Conservation (phyloP, 2,329 filamentous ascomycete genomes). For the Ophiocordyceps camponoti-saundersi region DNA sequence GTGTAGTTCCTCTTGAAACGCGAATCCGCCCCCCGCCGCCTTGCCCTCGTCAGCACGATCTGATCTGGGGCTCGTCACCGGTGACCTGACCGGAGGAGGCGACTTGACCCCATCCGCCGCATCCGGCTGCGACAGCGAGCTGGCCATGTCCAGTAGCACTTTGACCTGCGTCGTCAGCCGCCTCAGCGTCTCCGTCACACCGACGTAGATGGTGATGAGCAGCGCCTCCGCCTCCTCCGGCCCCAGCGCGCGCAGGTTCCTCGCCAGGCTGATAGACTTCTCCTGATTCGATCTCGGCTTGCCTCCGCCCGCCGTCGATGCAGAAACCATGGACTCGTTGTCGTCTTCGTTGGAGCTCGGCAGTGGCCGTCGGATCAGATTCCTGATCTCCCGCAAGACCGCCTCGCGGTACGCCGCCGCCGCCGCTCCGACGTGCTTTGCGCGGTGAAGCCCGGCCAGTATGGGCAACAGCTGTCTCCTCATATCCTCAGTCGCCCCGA, state of each 20-base stretch:
- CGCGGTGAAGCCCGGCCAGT: constrained; percentile 64
- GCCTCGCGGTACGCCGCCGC: constrained; percentile 73
- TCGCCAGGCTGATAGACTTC: constrained; percentile 73
- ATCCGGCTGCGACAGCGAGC: constrained; percentile 38
- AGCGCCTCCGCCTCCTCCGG: constrained; percentile 72
- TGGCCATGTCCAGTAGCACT: constrained; percentile 84
- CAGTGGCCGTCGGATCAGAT: constrained; percentile 65
- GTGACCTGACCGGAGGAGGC: constrained; percentile 28
- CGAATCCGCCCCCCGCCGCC: constrained; percentile 15
- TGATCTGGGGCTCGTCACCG: constrained; percentile 32
- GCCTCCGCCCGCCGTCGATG: constrained; percentile 57
- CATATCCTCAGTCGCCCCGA: constrained; percentile 53
- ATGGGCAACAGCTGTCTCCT: constrained; percentile 53
- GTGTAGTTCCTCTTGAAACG: constrained; percentile 59
- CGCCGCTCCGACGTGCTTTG: constrained; percentile 63
- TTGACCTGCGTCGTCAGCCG: constrained; percentile 84
- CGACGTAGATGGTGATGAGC: constrained; percentile 67
- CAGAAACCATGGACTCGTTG: constrained; percentile 72
- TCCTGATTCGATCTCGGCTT: constrained; percentile 63
- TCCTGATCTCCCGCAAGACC: constrained; percentile 71
- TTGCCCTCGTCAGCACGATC: constrained; percentile 10
- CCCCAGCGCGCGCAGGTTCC: constrained; percentile 74
- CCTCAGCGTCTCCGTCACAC: constrained; percentile 72
- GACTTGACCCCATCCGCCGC: constrained; percentile 25
- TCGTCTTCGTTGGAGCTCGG: constrained; percentile 93